Conservation (phyloP, 2,329 filamentous ascomycete species). For the Sporothrix brasiliensis region DNA sequence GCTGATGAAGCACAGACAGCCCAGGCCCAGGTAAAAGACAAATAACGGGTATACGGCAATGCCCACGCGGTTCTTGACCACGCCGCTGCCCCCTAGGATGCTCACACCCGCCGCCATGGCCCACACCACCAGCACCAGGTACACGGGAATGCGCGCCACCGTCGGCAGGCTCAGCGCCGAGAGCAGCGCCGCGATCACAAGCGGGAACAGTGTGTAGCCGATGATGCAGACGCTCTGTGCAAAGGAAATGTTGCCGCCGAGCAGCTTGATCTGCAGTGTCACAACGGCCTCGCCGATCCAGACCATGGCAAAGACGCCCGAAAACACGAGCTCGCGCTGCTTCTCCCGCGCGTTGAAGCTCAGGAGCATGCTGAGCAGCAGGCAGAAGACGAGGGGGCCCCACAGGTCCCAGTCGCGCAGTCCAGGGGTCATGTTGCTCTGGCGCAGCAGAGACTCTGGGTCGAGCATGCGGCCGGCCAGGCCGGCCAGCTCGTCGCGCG, state of each 20-base stretch:
- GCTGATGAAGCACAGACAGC: conserved; percentile 96
- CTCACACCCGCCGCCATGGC: conserved; percentile 93
- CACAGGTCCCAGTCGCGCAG: conserved; percentile 97
- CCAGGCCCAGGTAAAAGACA: conserved; percentile 91
- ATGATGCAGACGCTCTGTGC: conserved; percentile 98
- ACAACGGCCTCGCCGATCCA: conserved; percentile 97
- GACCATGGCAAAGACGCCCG: conserved; percentile 92
- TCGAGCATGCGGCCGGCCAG: conserved; percentile 66
- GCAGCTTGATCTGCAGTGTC: conserved; percentile 94
- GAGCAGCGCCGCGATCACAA: conserved; percentile 88
- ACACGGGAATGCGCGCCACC: conserved; percentile 86
- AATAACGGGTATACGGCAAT: conserved; percentile 94
- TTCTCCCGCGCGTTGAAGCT: conserved; percentile 77
- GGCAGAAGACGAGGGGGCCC: conserved; percentile 93
- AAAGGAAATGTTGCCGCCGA: conserved; percentile 97
- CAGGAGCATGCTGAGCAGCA: conserved; percentile 73
- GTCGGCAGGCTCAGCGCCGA: conserved; percentile 79
- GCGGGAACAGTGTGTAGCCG: conserved; percentile 94
- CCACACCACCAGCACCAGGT: conserved; percentile 86
- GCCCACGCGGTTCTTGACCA: conserved; percentile 90
- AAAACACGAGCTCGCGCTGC: conserved; percentile 89
- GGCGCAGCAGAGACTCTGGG: conserved; percentile 60
- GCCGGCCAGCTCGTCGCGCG: conserved; percentile 63
- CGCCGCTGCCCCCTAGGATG: conserved; percentile 91
- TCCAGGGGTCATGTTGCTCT: conserved; percentile 81